These are phyloP conservation scores for Ophiostoma perfectum DNA, from an alignment of 2,329 filamentous ascomycete genomes.

Conservation along the genomic window DNA sequence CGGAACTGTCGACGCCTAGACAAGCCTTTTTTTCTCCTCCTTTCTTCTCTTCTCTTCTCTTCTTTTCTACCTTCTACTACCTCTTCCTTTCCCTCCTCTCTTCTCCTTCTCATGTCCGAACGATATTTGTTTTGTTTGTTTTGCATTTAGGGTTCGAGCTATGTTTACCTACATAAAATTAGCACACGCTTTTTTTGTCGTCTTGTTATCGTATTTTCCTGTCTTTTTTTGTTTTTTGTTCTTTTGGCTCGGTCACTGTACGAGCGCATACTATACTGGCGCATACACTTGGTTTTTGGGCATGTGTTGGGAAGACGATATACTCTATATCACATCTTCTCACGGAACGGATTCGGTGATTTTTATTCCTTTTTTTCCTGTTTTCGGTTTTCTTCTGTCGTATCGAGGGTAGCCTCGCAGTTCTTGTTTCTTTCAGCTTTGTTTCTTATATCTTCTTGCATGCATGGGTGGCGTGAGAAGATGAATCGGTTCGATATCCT, in stretches of 20 bases:
- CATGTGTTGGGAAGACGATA: not conserved
- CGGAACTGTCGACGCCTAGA: not conserved
- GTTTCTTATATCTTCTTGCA: not conserved
- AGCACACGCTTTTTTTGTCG: not conserved
- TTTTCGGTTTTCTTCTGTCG: not conserved
- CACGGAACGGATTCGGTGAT: too few species aligned
- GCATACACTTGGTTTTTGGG: conserved; percentile 4
- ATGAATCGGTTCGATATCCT: not conserved
- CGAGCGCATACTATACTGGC: conserved; percentile 1
- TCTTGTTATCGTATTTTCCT: not conserved
- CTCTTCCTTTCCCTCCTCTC: not conserved
- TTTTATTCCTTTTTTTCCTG: not conserved
- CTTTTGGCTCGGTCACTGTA: not conserved
- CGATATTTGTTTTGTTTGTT: not conserved
- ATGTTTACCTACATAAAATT: not conserved
- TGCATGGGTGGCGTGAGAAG: conserved; percentile 19
- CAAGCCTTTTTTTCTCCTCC: not conserved
- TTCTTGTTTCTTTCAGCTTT: not conserved
- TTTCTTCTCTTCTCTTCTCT: not conserved
- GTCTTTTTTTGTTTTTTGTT: not conserved
- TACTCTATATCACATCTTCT: too few species aligned
- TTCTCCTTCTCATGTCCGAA: not conserved
- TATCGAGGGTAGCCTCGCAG: conserved; percentile 10
- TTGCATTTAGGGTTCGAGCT: conserved; percentile 6
- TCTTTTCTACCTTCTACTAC: conserved; percentile 1